These are phyloP conservation scores for Colletotrichum orbiculare DNA, from an alignment of 2,329 filamentous ascomycete genomes.

Conservation along the genomic window DNA sequence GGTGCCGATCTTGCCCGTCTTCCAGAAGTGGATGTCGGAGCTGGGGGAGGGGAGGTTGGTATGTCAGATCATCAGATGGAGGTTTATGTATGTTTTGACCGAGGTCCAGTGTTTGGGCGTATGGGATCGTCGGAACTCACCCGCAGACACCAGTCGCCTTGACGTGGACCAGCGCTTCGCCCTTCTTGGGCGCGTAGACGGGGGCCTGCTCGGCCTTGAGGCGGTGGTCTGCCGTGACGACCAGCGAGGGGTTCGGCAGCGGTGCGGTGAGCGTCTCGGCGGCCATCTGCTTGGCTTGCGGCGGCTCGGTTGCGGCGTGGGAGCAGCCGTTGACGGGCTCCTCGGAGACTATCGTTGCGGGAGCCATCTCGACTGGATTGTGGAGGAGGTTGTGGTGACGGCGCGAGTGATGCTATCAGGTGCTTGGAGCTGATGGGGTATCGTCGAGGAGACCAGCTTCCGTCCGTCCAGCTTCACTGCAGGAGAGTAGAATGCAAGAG, in stretches of 20 bases:
- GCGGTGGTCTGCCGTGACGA: conserved; percentile 69
- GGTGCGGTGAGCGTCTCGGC: conserved; percentile 41
- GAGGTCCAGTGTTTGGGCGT: background rate
- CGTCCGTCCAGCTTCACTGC: background rate
- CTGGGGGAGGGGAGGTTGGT: conserved; percentile 43
- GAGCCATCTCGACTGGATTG: conserved; percentile 4
- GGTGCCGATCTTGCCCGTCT: conserved; percentile 70
- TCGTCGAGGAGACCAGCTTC: no score
- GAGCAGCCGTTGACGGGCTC: conserved; percentile 12
- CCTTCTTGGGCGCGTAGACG: conserved; percentile 62
- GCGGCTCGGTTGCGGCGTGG: conserved; percentile 10
- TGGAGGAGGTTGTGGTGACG: background rate
- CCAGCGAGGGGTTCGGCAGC: conserved; percentile 63
- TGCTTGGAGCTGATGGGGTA: no score
- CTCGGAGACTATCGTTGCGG: conserved; percentile 15
- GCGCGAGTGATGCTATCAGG: no score
- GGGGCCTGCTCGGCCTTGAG: conserved; percentile 68
- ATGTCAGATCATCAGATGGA: conserved; percentile 21
- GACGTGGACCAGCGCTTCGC: conserved; percentile 70
- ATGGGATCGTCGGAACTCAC: conserved; percentile 45
- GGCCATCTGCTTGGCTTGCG: conserved; percentile 1
- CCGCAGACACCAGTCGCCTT: conserved; percentile 74
- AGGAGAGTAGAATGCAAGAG: background rate
- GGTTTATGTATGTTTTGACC: background rate
- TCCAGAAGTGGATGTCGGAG: conserved; percentile 78